Evolutionary conservation across 345 rosid species (phyloP), one percentile per base, ranked within the genome.

Genomic region (Citrus australasica): DNA sequence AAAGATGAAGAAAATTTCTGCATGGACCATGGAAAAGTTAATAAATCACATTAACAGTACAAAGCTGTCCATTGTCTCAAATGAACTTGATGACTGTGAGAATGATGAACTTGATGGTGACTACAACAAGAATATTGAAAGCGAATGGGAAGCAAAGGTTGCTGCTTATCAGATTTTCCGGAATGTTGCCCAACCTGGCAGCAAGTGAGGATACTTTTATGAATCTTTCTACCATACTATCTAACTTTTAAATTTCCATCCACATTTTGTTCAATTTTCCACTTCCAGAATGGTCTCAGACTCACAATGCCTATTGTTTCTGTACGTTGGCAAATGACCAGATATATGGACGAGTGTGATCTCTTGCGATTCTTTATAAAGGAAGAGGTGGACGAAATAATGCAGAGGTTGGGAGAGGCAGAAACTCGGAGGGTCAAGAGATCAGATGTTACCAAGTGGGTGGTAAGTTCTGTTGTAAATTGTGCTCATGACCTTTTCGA

Each of bases 1-100:
- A 71, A 90, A 86, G 78, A 85, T 90, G 85, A 90, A 77, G 74
- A 91, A 87, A 73, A 61, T 88, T 73, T 91, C 95, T 48, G 93
- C 95, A 75, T 91, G 95, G 93, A 90, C 93, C 33, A 89, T 91
- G 93, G 87, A 84, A 85, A 92, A 87, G 22, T 84, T 91, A 78
- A 78, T 88, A 33, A 75, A 84, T 73, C 89, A 86, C 60, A 82
- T 90, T 6, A 83, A 76, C 2, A 86, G 86, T 53, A 84, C 93
- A 0, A 81, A 87, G 32, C 79, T 88, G 61, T 84, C 86, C 83
- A 19, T 86, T 89, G 0, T 40, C 46, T 22, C 87, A 88, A 28
- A 11, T 71, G 85, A 80, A 33, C 86, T 85, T 16, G 93, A 89
- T 53, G 90, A 84, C 14, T 71, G 71, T 16, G 84, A 78, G 81